A percentile compares a stretch with the other conserved stretches of the same genome.
Evolutionary conservation across 176 grass and related monocot genomes (phyloP).

Genomic region (Triticum aestivum): DNA sequence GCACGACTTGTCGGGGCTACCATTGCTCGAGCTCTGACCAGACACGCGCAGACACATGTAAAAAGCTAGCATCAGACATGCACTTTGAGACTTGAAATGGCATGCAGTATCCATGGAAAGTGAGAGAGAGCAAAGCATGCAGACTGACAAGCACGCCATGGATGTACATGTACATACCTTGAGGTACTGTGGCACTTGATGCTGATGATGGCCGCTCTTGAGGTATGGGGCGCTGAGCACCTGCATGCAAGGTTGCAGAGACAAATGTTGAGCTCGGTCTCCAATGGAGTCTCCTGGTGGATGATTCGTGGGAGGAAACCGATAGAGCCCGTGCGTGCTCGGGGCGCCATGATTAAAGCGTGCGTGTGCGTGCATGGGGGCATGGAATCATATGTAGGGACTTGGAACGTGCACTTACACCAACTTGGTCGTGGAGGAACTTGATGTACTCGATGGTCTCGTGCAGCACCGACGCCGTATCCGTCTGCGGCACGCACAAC

Average conservation of each 20-base stretch:
- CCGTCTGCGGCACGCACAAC: conserved; percentile 61
- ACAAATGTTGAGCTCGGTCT: conserved; percentile 19
- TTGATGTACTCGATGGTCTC: conserved; percentile 99
- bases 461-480: conserved; percentile 95
- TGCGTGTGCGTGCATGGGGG: not conserved
- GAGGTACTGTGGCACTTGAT: conserved; percentile 64
- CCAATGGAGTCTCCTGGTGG: conserved; percentile 12
- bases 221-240: conserved; percentile 83
- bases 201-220: conserved; percentile 60
- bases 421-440: conserved; percentile 95
- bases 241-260: conserved; percentile 42
- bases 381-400: conserved; percentile 31
- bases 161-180: conserved; percentile 40
- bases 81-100: not conserved
- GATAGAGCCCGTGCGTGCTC: conserved; percentile 23
- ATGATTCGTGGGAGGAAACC: conserved; percentile 26
- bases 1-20: conserved; percentile 36
- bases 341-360: conserved; percentile 49
- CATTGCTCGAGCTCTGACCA: conserved; percentile 43
- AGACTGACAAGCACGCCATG: not conserved
- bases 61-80: conserved; percentile 30
- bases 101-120: too few relatives aligned
- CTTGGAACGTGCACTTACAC: conserved; percentile 59
- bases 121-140: not conserved
- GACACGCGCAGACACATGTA: conserved; percentile 1